phyloP scores from a whole-genome alignment of 805 yeast species.

The Saturnispora zaruensis region DNA sequence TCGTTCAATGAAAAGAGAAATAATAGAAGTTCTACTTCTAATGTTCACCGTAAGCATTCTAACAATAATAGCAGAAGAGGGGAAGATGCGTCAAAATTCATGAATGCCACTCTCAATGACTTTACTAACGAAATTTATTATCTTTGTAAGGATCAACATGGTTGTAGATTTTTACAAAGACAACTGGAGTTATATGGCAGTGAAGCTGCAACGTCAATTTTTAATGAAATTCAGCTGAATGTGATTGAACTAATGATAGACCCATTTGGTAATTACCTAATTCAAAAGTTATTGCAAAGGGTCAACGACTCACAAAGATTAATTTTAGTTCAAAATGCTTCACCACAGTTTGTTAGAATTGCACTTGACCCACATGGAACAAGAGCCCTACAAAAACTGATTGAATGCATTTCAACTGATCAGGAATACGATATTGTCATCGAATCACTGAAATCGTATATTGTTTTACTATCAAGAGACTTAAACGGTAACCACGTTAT shows the following conservation, averaged over 20 bases:
- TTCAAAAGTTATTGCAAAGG: slow-evolving; percentile 82
- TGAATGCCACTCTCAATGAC: slow-evolving; percentile 59
- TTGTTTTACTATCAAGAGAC: slow-evolving; percentile 76
- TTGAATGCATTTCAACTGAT: slow-evolving; percentile 66
- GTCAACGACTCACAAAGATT: slow-evolving; percentile 64
- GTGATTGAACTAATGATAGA: slow-evolving; percentile 87
- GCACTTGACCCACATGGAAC: slow-evolving; percentile 96
- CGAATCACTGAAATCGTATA: slow-evolving; percentile 40
- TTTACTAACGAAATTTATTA: slow-evolving; percentile 67
- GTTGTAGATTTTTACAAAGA: slow-evolving; percentile 85
- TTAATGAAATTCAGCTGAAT: slow-evolving; percentile 68
- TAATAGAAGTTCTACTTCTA: slow-evolving; percentile 23
- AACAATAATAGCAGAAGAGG: slow-evolving; percentile 31
- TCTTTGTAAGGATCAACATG: slow-evolving; percentile 92
- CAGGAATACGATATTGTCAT: slow-evolving; percentile 56
- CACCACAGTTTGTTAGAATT: slow-evolving; percentile 65
- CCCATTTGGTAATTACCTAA: slow-evolving; percentile 94
- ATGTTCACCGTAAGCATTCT: slow-evolving; percentile 29
- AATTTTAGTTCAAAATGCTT: slow-evolving; percentile 57
- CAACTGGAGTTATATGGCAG: slow-evolving; percentile 62
- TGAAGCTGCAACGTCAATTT: slow-evolving; percentile 65
- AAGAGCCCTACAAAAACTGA: slow-evolving; percentile 84
- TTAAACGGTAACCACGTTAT: slow-evolving; percentile 95
- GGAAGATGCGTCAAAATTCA: slow-evolving; percentile 64
- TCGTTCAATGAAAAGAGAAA: slow-evolving; percentile 11